Conservation (phyloP, 139 green algal species). For the Dunaliella primolecta region DNA sequence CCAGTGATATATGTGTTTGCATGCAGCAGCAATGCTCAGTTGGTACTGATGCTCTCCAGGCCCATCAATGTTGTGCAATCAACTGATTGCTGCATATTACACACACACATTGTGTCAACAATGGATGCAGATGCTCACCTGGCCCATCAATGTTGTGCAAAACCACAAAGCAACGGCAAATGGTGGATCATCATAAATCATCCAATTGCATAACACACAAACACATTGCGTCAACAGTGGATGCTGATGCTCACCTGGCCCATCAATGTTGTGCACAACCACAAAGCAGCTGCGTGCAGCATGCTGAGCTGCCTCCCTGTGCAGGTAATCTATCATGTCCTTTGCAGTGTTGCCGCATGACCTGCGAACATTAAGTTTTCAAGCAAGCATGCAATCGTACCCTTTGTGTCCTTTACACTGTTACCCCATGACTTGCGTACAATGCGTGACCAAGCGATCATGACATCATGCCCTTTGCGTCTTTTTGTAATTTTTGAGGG, state of each 20-base stretch:
- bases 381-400: slow-evolving; percentile 8
- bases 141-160: slow-evolving; percentile 89
- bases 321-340: slow-evolving; percentile 37
- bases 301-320: slow-evolving; percentile 4
- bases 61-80: slow-evolving; percentile 91
- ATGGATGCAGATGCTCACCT: slow-evolving; percentile 43
- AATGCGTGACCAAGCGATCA: too few species aligned
- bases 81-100: too few species aligned
- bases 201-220: too few species aligned
- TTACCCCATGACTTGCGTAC: too few species aligned
- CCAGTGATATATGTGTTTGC: too few species aligned
- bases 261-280: slow-evolving; percentile 87
- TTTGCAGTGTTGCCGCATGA: slow-evolving; percentile 8
- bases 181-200: too few species aligned
- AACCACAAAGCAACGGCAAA: slow-evolving; percentile 64
- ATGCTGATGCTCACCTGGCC: slow-evolving; percentile 58
- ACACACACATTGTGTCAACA: too few species aligned
- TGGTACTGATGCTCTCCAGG: slow-evolving; percentile 55
- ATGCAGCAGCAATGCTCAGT: too few species aligned
- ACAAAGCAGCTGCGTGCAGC: slow-evolving; percentile 60
- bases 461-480: too few species aligned
- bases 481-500: too few species aligned
- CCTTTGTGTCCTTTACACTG: neutral
- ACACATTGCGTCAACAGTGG: too few species aligned
- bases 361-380: slow-evolving; percentile 21